phyloP scores from a whole-genome alignment of 1,139 yeast species.

The Yamadazyma membranifaciens region DNA sequence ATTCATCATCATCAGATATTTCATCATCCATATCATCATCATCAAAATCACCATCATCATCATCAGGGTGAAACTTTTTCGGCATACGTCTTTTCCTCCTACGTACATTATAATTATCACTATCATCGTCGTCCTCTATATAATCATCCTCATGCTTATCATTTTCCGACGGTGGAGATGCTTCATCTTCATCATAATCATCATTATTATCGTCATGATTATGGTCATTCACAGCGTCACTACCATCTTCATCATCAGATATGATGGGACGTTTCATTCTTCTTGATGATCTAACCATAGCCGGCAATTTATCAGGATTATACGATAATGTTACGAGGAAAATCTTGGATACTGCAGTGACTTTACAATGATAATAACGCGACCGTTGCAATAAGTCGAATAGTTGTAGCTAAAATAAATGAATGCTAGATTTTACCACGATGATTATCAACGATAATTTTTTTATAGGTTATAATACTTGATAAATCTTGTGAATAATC shows the following conservation, averaged over 20 bases:
- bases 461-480: no score
- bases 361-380: not conserved
- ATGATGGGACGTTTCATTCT: slow-evolving; percentile 7
- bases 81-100: slow-evolving; percentile 15
- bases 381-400: no score
- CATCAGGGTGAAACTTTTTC: slow-evolving; percentile 6
- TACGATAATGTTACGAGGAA: slow-evolving; percentile 16
- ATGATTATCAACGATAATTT: no score
- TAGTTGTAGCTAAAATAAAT: not conserved
- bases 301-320: slow-evolving; percentile 8
- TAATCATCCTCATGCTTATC: slow-evolving; percentile 18
- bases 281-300: slow-evolving; percentile 12
- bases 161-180: slow-evolving; percentile 15
- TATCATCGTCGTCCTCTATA: slow-evolving; percentile 32
- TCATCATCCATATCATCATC: slow-evolving; percentile 22
- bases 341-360: slow-evolving; percentile 11
- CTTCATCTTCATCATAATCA: slow-evolving; percentile 10
- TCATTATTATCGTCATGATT: slow-evolving; percentile 11
- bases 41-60: slow-evolving; percentile 19
- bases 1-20: slow-evolving; percentile 33
- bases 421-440: not conserved
- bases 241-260: slow-evolving; percentile 12
- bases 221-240: not conserved
- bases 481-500: no score
- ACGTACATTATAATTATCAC: slow-evolving; percentile 20